Percentiles rank a stretch among this genome's conserved stretches.
Conservation (phyloP, 2,329 filamentous ascomycete genomes). For the Volutella citrinella region DNA sequence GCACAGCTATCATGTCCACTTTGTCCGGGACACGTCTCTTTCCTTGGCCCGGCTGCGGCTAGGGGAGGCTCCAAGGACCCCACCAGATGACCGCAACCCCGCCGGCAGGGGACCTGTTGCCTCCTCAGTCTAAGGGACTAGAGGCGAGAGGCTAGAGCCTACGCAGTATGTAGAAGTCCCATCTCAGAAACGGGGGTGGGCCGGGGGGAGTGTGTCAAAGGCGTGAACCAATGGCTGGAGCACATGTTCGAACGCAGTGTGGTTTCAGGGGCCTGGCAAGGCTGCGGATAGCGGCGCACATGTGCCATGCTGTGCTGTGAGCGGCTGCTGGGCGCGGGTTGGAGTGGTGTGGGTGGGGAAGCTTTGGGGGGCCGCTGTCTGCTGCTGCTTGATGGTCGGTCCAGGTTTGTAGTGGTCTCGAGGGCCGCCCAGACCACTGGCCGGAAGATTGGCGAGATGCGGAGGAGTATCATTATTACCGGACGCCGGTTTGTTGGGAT, state of each 20-base stretch:
- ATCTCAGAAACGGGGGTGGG: too few species aligned
- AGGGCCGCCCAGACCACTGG: conserved; percentile 2
- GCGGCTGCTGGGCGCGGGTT: conserved; percentile 8
- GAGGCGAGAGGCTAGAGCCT: too few species aligned
- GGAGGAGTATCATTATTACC: too few species aligned
- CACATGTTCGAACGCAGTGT: conserved; percentile 35
- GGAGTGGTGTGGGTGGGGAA: conserved; percentile 20
- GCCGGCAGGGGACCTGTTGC: conserved; percentile 20
- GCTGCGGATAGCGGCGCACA: conserved; percentile 20
- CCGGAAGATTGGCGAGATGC: too few species aligned
- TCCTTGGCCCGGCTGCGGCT: conserved; percentile 9
- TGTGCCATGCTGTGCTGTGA: conserved; percentile 24
- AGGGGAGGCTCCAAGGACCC: conserved; percentile 13
- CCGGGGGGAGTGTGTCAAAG: too few species aligned
- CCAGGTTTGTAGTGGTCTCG: conserved; percentile 11
- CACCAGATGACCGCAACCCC: conserved; percentile 22
- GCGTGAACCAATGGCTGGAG: conserved; percentile 40
- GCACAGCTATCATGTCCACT: too few species aligned
- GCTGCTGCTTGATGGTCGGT: conserved; percentile 8
- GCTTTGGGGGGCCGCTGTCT: conserved; percentile 5
- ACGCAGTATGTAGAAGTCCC: too few species aligned
- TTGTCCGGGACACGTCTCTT: too few species aligned
- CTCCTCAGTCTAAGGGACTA: too few species aligned
- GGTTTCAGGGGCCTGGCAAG: conserved; percentile 22
- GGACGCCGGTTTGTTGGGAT: too few species aligned